A percentile compares a stretch with the other conserved stretches of the same genome.
Evolutionary conservation across 345 rosid species (phyloP).

Genomic region (Moricandia arvensis): DNA sequence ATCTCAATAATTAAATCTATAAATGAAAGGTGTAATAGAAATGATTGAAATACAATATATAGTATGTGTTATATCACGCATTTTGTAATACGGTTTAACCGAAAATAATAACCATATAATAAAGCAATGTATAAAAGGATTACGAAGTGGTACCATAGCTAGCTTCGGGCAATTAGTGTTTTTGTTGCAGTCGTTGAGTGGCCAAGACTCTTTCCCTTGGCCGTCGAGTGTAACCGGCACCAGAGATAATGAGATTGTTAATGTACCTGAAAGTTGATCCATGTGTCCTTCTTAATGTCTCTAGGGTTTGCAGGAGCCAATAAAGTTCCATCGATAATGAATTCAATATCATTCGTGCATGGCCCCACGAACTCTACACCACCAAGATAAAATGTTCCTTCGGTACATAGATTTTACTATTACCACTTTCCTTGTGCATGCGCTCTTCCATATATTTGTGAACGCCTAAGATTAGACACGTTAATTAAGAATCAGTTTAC

Average conservation of each 20-base stretch:
- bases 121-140: neutral
- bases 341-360: neutral
- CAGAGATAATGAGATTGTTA: neutral
- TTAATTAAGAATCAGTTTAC: neutral
- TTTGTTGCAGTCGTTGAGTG: slow-evolving; percentile 1
- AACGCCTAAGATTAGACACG: neutral
- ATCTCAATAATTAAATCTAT: no score
- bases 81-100: no score
- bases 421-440: neutral
- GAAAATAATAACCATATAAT: neutral
- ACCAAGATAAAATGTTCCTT: neutral
- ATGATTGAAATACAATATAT: no score
- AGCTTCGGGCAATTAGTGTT: neutral
- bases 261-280: neutral
- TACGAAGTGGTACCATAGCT: neutral
- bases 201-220: neutral
- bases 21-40: no score
- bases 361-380: neutral
- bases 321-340: neutral
- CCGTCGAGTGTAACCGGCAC: neutral
- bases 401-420: neutral
- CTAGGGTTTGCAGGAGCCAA: neutral
- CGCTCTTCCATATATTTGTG: neutral
- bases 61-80: no score
- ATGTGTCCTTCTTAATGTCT: neutral